Percentiles rank a stretch among this genome's conserved stretches.
Evolutionary conservation across 805 yeast genomes (phyloP).

Genomic region (Blastobotrys chiropterorum): DNA sequence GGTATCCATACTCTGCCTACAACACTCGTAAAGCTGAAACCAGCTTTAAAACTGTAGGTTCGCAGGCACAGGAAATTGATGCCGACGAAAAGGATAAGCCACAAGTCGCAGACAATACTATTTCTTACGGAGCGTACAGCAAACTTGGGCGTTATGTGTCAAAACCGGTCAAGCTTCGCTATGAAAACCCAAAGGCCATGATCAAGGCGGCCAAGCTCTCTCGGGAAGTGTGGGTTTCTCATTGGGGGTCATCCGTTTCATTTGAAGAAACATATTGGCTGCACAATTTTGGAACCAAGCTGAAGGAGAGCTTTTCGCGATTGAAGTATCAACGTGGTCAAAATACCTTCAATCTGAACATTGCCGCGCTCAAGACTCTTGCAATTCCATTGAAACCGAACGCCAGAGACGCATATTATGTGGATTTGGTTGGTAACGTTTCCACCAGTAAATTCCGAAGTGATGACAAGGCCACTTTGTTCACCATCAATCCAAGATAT

Average conservation of each 20-base stretch:
- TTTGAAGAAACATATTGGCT: conserved; percentile 84
- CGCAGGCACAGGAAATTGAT: conserved; percentile 31
- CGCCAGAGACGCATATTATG: conserved; percentile 65
- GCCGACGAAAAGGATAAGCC: conserved; percentile 33
- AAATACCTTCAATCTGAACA: conserved; percentile 37
- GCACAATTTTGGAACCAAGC: conserved; percentile 65
- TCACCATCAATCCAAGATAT: conserved; percentile 74
- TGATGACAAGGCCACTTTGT: conserved; percentile 31
- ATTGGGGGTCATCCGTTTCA: conserved; percentile 64
- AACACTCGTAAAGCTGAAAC: conserved; percentile 34
- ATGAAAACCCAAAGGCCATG: conserved; percentile 61
- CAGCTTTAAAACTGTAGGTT: conserved; percentile 16
- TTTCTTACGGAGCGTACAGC: conserved; percentile 52
- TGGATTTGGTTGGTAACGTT: conserved; percentile 90
- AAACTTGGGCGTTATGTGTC: conserved; percentile 42
- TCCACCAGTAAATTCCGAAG: conserved; percentile 53
- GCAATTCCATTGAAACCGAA: conserved; percentile 48
- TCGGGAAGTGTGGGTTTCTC: conserved; percentile 86
- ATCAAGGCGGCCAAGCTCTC: conserved; percentile 52
- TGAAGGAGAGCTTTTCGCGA: conserved; percentile 61
- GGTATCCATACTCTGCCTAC: conserved; percentile 59
- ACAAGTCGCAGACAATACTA: conserved; percentile 21
- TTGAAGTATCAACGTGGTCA: conserved; percentile 64
- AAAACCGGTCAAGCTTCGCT: conserved; percentile 50
- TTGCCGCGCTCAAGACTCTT: conserved; percentile 56